Conservation (phyloP, 371 early-diverging fungal genomes). For the Mucor velutinosus region DNA sequence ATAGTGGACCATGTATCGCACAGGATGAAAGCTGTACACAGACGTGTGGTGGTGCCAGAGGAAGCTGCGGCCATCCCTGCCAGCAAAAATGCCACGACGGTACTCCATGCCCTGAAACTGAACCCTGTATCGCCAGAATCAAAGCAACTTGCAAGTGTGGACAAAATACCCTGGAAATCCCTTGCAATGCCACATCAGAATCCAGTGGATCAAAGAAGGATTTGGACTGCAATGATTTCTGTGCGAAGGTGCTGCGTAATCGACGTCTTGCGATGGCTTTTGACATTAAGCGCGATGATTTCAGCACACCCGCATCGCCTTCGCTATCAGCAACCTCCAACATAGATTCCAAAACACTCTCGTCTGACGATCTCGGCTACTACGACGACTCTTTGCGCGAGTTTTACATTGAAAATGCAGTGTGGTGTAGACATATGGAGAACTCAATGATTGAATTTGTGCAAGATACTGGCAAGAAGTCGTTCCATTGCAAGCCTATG, state of each 20-base stretch:
- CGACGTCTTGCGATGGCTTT: conserved; percentile 71
- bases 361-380: conserved; percentile 55
- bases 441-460: conserved; percentile 61
- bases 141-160: conserved; percentile 75
- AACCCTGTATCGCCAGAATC: conserved; percentile 58
- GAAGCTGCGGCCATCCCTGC: conserved; percentile 75
- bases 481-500: conserved; percentile 71
- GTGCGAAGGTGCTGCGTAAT: conserved; percentile 75
- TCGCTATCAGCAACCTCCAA: background rate
- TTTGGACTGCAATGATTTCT: conserved; percentile 71
- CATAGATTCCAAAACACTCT: background rate
- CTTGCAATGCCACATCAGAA: conserved; percentile 62
- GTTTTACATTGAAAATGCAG: conserved; percentile 56
- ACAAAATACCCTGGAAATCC: conserved; percentile 52
- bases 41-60: conserved; percentile 62
- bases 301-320: background rate
- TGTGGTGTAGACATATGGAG: conserved; percentile 70
- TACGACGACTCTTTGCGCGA: conserved; percentile 61
- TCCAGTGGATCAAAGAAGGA: conserved; percentile 45
- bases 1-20: conserved; percentile 64
- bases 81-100: conserved; percentile 65
- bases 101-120: conserved; percentile 60
- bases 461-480: conserved; percentile 48
- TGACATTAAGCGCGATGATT: conserved; percentile 53
- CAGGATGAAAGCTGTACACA: conserved; percentile 59